phyloP scores from a whole-genome alignment of 148 eudicot species.

The Rhododendron henanense region DNA sequence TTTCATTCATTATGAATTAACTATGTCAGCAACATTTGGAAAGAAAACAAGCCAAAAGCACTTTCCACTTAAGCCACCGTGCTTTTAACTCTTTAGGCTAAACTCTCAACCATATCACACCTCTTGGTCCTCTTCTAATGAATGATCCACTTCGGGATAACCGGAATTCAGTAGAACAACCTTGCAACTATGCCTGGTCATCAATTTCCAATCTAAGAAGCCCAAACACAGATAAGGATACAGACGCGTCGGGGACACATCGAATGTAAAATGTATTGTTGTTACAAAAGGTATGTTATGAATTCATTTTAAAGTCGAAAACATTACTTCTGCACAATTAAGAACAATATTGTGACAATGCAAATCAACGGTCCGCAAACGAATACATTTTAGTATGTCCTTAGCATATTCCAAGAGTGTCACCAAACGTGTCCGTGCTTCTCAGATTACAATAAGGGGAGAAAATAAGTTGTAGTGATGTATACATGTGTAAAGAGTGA shows the following conservation, averaged over 20 bases:
- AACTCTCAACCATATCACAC: not conserved
- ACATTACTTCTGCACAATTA: too few species aligned
- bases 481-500: not conserved
- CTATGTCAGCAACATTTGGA: not conserved
- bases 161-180: not conserved
- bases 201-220: not conserved
- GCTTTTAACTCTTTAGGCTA: constrained; percentile 2
- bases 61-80: not conserved
- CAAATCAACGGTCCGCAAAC: too few species aligned
- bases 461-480: not conserved
- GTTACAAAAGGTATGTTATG: too few species aligned
- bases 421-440: too few species aligned
- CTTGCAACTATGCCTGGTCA: not conserved
- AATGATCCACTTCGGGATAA: not conserved
- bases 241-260: too few species aligned
- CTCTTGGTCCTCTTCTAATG: not conserved
- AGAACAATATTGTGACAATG: too few species aligned
- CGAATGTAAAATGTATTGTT: too few species aligned
- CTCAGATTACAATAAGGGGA: not conserved
- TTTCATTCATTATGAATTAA: not conserved
- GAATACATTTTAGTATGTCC: too few species aligned
- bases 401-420: too few species aligned
- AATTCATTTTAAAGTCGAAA: too few species aligned
- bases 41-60: not conserved
- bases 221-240: too few species aligned